These are phyloP conservation scores for Gastrodia elata DNA, from an alignment of 106 monocot genomes.

Conservation along the genomic window DNA sequence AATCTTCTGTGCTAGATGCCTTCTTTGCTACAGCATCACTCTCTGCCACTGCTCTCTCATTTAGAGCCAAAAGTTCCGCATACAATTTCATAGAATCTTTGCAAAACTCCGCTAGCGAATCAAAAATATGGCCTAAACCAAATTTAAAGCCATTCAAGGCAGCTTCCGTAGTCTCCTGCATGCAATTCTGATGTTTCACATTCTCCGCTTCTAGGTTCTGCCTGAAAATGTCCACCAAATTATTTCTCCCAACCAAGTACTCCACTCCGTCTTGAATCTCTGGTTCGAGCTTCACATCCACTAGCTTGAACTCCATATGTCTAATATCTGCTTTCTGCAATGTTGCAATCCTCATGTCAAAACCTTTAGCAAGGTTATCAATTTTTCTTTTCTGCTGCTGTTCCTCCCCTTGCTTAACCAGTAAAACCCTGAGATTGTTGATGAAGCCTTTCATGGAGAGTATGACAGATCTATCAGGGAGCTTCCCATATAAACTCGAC, in stretches of 20 bases:
- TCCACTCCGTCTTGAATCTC: conserved; percentile 50
- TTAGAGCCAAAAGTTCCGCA: conserved; percentile 31
- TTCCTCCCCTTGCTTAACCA: conserved; percentile 82
- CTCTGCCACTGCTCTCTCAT: conserved; percentile 20
- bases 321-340: conserved; percentile 66
- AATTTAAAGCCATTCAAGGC: conserved; percentile 71
- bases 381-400: conserved; percentile 93
- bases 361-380: conserved; percentile 66
- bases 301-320: conserved; percentile 59
- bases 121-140: conserved; percentile 53
- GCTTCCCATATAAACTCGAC: conserved; percentile 34
- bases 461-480: conserved; percentile 52
- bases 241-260: conserved; percentile 49
- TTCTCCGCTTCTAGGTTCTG: conserved; percentile 67
- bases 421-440: conserved; percentile 49
- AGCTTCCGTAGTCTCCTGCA: conserved; percentile 64
- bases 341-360: conserved; percentile 41
- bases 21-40: conserved; percentile 27
- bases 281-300: conserved; percentile 42
- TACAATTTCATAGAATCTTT: conserved; percentile 58
- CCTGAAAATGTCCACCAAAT: conserved; percentile 39
- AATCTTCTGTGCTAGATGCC: conserved; percentile 30
- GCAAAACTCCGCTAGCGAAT: conserved; percentile 64
- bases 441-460: conserved; percentile 57
- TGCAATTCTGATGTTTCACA: conserved; percentile 57